Evolutionary conservation across 2,329 filamentous ascomycete genomes (phyloP).

Genomic region (Madurella mycetomatis): DNA sequence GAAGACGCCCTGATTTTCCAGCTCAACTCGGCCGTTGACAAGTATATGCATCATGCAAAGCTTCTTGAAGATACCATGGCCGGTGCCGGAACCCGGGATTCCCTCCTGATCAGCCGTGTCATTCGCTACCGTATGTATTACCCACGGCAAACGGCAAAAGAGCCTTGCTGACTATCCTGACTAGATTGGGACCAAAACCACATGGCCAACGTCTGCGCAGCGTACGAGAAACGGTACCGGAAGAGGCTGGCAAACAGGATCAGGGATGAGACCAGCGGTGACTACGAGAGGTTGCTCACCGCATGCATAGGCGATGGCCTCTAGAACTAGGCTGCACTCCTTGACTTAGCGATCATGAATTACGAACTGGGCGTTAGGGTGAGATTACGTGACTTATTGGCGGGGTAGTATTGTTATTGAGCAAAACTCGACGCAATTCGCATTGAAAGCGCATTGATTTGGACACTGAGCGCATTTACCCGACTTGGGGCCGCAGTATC

Average conservation of each 20-base stretch:
- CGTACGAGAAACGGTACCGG: constrained; percentile 68
- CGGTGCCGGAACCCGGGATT: constrained; percentile 82
- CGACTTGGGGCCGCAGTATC: background rate
- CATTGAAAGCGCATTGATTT: too few species aligned
- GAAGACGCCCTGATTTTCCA: constrained; percentile 76
- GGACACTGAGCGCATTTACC: background rate
- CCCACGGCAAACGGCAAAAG: background rate
- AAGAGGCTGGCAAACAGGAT: constrained; percentile 66
- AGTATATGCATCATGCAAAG: constrained; percentile 76
- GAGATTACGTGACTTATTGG: background rate
- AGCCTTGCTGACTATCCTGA: constrained; percentile 1
- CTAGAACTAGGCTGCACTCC: constrained; percentile 2
- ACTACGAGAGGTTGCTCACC: constrained; percentile 73
- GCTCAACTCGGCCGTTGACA: constrained; percentile 71
- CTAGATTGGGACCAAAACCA: constrained; percentile 70
- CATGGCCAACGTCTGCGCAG: constrained; percentile 71
- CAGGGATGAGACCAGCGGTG: constrained; percentile 76
- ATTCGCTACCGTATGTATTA: constrained; percentile 54
- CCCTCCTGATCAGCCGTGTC: constrained; percentile 70
- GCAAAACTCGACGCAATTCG: too few species aligned
- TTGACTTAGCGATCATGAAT: too few species aligned
- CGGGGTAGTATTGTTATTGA: background rate
- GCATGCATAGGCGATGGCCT: constrained; percentile 53
- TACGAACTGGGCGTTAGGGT: too few species aligned
- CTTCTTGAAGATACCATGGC: constrained; percentile 84